Conservation (phyloP, 805 yeast genomes). For the Tetrapisispora nanseiensis region DNA sequence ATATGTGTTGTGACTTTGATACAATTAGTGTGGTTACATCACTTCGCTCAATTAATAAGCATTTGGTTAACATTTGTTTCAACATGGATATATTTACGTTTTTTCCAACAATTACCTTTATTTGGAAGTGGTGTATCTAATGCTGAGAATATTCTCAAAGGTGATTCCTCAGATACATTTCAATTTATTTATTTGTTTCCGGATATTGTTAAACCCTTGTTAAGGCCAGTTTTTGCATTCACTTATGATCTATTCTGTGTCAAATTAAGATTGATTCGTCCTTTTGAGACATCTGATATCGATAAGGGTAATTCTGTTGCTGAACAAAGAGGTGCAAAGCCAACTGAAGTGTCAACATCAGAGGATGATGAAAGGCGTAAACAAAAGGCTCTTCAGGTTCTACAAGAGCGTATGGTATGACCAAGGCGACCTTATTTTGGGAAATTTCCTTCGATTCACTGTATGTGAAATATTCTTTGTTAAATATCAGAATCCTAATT, state of each 20-base stretch:
- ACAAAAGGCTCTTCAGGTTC: slow-evolving; percentile 64
- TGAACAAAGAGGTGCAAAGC: slow-evolving; percentile 39
- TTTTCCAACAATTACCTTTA: slow-evolving; percentile 47
- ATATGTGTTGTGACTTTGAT: slow-evolving; percentile 23
- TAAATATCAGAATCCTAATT: too few relatives aligned
- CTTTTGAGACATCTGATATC: slow-evolving; percentile 58
- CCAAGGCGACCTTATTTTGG: too few relatives aligned
- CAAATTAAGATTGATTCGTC: slow-evolving; percentile 41
- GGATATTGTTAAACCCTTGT: slow-evolving; percentile 38
- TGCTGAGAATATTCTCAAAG: slow-evolving; percentile 36
- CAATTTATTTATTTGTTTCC: slow-evolving; percentile 82
- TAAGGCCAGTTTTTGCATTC: slow-evolving; percentile 42
- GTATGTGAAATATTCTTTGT: neutral
- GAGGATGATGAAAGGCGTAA: slow-evolving; percentile 57
- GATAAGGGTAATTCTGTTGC: slow-evolving; percentile 70
- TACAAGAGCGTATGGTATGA: slow-evolving; percentile 48
- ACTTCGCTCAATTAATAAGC: slow-evolving; percentile 44
- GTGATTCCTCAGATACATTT: slow-evolving; percentile 89
- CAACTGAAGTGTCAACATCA: slow-evolving; percentile 6
- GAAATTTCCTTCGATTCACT: too few relatives aligned
- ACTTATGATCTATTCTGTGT: slow-evolving; percentile 31
- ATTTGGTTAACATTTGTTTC: slow-evolving; percentile 49
- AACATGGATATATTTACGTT: slow-evolving; percentile 72
- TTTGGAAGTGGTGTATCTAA: slow-evolving; percentile 15
- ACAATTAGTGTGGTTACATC: slow-evolving; percentile 28